Percentiles rank a stretch among this genome's conserved stretches.
Evolutionary conservation across 2,329 filamentous ascomycete species (phyloP).

Genomic region (Zalaria obscura): DNA sequence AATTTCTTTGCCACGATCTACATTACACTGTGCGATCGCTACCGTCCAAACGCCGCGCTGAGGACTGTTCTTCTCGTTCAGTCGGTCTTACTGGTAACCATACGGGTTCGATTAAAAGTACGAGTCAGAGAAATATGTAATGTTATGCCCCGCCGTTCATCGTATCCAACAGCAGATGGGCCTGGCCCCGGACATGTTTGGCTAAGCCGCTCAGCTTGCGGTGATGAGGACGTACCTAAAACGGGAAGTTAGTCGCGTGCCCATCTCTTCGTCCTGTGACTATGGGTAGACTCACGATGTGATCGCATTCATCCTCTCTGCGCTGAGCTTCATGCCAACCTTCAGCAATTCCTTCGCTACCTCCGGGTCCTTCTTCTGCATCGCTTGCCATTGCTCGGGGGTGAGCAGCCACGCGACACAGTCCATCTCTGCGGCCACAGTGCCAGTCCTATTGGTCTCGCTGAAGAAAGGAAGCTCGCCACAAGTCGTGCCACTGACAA

Average conservation of each 20-base stretch:
- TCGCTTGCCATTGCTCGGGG: slow-evolving; percentile 51
- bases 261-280: background rate
- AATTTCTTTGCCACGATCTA: no score
- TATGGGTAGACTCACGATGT: slow-evolving; percentile 35
- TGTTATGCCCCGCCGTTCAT: no score
- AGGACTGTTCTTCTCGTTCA: no score
- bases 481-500: slow-evolving; percentile 86
- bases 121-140: no score
- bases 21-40: no score
- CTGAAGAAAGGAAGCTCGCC: slow-evolving; percentile 95
- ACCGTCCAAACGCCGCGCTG: no score
- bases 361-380: slow-evolving; percentile 61
- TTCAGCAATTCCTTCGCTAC: slow-evolving; percentile 73
- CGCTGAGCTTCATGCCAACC: slow-evolving; percentile 84
- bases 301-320: slow-evolving; percentile 72
- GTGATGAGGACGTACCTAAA: slow-evolving; percentile 26
- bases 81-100: no score
- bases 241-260: background rate
- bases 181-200: no score
- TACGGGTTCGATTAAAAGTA: no score
- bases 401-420: slow-evolving; percentile 75
- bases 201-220: slow-evolving; percentile 16
- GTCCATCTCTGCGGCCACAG: slow-evolving; percentile 68
- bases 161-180: no score
- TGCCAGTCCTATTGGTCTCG: slow-evolving; percentile 75